A percentile compares a stretch with the other conserved stretches of the same genome.
Evolutionary conservation across 2,329 filamentous ascomycete genomes (phyloP).

Genomic region (Bisporella sp.): DNA sequence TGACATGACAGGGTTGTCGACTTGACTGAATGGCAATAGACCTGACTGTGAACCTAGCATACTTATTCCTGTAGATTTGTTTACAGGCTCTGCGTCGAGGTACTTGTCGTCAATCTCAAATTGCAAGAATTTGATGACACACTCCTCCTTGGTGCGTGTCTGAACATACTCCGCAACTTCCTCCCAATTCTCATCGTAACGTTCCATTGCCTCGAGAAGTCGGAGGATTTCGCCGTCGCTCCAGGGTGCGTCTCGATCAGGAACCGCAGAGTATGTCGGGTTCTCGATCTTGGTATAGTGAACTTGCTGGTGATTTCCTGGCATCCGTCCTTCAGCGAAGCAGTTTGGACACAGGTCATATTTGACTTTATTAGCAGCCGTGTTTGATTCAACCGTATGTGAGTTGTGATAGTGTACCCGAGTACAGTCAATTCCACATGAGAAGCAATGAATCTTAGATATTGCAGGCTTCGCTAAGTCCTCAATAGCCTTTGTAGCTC

Average conservation of each 20-base stretch:
- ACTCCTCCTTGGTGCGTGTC: constrained; percentile 88
- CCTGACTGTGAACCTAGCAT: constrained; percentile 69
- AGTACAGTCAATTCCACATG: constrained; percentile 87
- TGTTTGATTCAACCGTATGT: constrained; percentile 36
- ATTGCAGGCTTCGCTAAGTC: constrained; percentile 59
- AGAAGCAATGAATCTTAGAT: constrained; percentile 74
- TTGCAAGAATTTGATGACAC: constrained; percentile 92
- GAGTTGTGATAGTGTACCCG: constrained; percentile 62
- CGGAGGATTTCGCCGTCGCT: constrained; percentile 83
- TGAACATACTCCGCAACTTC: constrained; percentile 88
- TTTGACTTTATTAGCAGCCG: constrained; percentile 47
- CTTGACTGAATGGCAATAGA: constrained; percentile 81
- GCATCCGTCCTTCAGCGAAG: constrained; percentile 77
- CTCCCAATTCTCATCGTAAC: constrained; percentile 94
- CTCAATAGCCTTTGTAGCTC: constrained; percentile 37
- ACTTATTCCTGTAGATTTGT: constrained; percentile 50
- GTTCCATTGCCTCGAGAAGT: constrained; percentile 83
- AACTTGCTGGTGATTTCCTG: constrained; percentile 66
- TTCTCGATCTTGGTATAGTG: constrained; percentile 91
- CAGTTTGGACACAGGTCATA: constrained; percentile 91
- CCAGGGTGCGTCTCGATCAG: constrained; percentile 84
- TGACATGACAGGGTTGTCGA: constrained; percentile 94
- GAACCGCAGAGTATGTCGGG: constrained; percentile 67
- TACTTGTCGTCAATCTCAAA: constrained; percentile 98
- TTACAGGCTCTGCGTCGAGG: constrained; percentile 64